These are phyloP conservation scores for Tubosaeta brunneosetosa DNA, from an alignment of 768 basidiomycete species.

Conservation along the genomic window DNA sequence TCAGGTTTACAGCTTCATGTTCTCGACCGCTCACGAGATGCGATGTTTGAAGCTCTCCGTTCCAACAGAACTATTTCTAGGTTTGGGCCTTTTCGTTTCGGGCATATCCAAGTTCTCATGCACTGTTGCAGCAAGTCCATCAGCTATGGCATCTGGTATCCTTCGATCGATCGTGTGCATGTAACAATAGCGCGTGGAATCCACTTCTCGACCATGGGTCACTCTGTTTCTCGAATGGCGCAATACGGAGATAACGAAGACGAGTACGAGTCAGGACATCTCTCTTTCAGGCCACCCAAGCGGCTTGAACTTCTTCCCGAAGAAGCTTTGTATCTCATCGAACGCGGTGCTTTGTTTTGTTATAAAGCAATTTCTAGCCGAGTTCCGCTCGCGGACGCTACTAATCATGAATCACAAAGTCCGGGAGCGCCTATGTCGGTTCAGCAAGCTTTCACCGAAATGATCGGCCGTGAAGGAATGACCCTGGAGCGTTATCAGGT, in stretches of 20 bases:
- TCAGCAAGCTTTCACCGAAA: conserved; percentile 82
- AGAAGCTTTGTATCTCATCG: conserved; percentile 90
- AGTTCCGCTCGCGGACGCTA: conserved; percentile 10
- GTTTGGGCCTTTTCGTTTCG: conserved; percentile 36
- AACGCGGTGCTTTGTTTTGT: conserved; percentile 84
- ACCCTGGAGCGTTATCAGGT: conserved; percentile 90
- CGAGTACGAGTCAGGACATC: not conserved
- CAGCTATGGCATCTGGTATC: conserved; percentile 80
- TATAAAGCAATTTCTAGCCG: conserved; percentile 51
- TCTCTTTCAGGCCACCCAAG: conserved; percentile 46
- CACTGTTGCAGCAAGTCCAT: conserved; percentile 55
- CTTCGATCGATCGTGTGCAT: conserved; percentile 56
- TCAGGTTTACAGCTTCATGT: conserved; percentile 78
- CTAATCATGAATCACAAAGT: conserved; percentile 34
- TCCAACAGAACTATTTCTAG: conserved; percentile 71
- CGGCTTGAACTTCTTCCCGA: conserved; percentile 87
- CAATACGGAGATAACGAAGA: conserved; percentile 26
- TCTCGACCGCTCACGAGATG: conserved; percentile 71
- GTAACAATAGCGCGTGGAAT: conserved; percentile 77
- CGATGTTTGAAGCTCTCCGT: conserved; percentile 82
- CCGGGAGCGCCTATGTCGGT: conserved; percentile 80
- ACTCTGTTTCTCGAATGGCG: conserved; percentile 56
- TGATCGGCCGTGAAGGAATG: conserved; percentile 75
- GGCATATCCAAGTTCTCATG: not conserved
- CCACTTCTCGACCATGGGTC: conserved; percentile 77